Base-by-base conservation (phyloP, 441 rosid genomes). In the Gossypium davidsonii region DNA sequence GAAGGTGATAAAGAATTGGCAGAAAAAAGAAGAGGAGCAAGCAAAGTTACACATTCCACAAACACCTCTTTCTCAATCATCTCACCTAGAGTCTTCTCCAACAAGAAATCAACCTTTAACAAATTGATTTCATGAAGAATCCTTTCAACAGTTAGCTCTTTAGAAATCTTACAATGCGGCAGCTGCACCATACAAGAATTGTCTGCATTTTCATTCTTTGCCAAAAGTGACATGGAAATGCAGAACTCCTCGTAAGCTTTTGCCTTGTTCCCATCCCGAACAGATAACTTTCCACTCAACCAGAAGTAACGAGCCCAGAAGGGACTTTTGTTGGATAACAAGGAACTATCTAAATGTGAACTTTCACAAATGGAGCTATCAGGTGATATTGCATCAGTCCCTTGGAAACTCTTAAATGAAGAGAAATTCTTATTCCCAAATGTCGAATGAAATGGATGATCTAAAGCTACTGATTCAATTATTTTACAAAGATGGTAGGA, bases 291-390 rank as follows among this genome's bases (percentile, higher is more conserved):
- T 44, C 97, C 99, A 78, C 96, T 91, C 87, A 93, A 83, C 97
- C 98, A 96, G 85, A 87, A 91, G 80, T 85, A 93, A 26, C 97
- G 87, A 81, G 78, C 83, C 99, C 99, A 93, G 76, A 93, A 91
- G 68, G 88, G 81, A 72, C 79, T 79, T 77, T 87, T 89, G 72
- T 76, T 60, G 52, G 75, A 79, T 79, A 79, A 67, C 25, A 82
- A 75, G 73, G 81, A 79, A 73, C 53, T 77, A 48, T 70, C 69
- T 56, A 75, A 49, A 64, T 52, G 61, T 34, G 82, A 71, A 70
- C 79, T 80, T 74, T 67, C 73, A 74, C 71, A 76, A 31, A 17
- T 59, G 67, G 79, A 42, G 58, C 56, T 75, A 25, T 62, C 72
- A 71, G 76, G 72, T 75, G 81, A 75, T 64, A 77, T 67, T 48